phyloP scores from a whole-genome alignment of 2,329 filamentous ascomycete genomes.

The Colletotrichum lindemuthianum region DNA sequence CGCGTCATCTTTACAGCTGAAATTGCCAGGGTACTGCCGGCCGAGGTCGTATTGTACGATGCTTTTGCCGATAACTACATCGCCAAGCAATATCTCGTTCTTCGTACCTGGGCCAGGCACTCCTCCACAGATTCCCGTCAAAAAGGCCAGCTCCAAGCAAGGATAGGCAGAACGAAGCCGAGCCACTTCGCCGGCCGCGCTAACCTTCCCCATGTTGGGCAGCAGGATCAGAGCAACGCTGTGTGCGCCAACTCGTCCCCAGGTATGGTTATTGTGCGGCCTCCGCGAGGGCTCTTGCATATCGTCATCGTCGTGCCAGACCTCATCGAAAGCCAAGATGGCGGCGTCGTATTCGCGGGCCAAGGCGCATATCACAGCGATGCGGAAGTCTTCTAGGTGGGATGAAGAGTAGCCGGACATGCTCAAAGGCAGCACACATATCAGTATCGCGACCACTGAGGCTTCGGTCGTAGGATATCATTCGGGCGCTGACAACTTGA shows the following conservation, averaged over 20 bases:
- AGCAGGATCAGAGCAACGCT: constrained; percentile 44
- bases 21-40: constrained; percentile 33
- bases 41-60: constrained; percentile 40
- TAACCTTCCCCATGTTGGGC: constrained; percentile 43
- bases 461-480: too few species aligned
- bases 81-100: constrained; percentile 41
- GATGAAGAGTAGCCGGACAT: not conserved
- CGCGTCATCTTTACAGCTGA: constrained; percentile 33
- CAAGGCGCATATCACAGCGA: constrained; percentile 50
- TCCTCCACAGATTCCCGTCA: constrained; percentile 41
- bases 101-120: constrained; percentile 22
- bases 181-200: constrained; percentile 39
- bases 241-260: constrained; percentile 42
- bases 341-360: constrained; percentile 45
- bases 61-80: constrained; percentile 45
- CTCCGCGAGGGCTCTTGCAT: constrained; percentile 6
- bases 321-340: constrained; percentile 41
- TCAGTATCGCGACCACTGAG: too few species aligned
- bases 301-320: constrained; percentile 41
- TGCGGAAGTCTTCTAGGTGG: constrained; percentile 40
- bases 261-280: constrained; percentile 40
- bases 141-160: constrained; percentile 41
- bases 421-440: too few species aligned
- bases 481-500: too few species aligned
- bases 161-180: constrained; percentile 47